Evolutionary conservation across 495 filamentous ascomycete genomes (phyloP), one percentile per base, ranked within the genome.

Genomic region (Lophium mytilinum): DNA sequence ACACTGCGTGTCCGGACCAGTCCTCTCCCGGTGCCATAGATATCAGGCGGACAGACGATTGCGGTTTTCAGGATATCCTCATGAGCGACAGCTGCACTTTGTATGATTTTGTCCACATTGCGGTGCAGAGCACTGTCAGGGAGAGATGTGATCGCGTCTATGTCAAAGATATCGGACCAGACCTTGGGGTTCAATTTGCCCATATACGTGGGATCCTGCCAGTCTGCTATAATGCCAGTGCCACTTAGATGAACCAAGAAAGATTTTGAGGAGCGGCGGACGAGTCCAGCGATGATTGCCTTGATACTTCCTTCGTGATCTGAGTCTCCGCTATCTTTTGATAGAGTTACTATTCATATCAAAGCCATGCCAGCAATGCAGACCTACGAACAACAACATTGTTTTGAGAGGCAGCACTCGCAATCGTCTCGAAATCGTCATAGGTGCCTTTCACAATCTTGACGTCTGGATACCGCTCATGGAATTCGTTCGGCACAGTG

Each of bases 381-480:
- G 6, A 73, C 77, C 48, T 63, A 82, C 81, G 73, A 58, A 79
- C 72, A 11, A 84, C 76, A 54, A 83, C 80, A 53, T 84, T 76
- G 7, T 76, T 79, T 36, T 82, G 76, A 52, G 74, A 74, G 21
- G 77, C 74, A 57, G 78, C 78, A 15, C 76, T 68, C 50, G 80
- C 73, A 30, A 84, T 74, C 15, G 78, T 43, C 17, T 76, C 72
- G 5, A 61, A 61, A 24, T 75, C 78, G 61, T 83, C 80, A 18
- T 83, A 72, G 56, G 75, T 73, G 0, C 81, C 80, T 19, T 72
- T 60, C 10, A 83, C 73, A 33, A 77, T 71, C n/a, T 76, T 71
- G 34, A 81, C 70, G 3, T 74, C 68, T 1, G 81, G 75, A 45
- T 78, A 82, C 47, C 75, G 68, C 18, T 71, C 65, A 0, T 66